Base-by-base conservation (phyloP, 192 early-diverging fungal genomes). In the Funneliformis mosseae region DNA sequence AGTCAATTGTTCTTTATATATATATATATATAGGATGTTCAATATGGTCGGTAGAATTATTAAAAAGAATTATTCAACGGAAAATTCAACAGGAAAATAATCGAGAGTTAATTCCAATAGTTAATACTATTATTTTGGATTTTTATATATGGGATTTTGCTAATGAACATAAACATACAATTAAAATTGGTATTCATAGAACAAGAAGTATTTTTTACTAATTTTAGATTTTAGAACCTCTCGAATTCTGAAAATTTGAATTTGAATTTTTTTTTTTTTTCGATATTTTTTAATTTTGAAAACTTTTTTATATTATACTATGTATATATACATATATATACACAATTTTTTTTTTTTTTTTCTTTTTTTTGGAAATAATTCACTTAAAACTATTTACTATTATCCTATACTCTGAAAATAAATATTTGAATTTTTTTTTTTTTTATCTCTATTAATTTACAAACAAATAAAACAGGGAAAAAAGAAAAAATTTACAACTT, bases 131-230 rank as follows among this genome's bases (percentile, higher is more conserved):
- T 21, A 81, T 96, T 55, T 84, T 95, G n/a, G 95, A 96, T 76
- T 96, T 96, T 83, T 96, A 93, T 78, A 87, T 96, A 62, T 96
- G 95, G 95, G 95, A 96, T 81, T 90, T 90, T 72, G 92, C 95
- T 6, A 93, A 94, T 74, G 91, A 90, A 27, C 82, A 90, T 38
- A 76, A 91, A n/a, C 74, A 87, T 8, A 80, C 85, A 61, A 84
- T 95, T 88, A 82, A 69, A 23, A 81, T 94, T 27, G 90, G 90
- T 12, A 90, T 90, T 67, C 94, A 95, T 82, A 83, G 86, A 16
- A 93, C 91, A 10, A 83, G 94, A 60, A 86, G 84, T 77, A 80
- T 89, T 64, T 93, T 85, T 66, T 94, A 93, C 82, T 93, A 82
- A 68, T 18, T 48, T 0, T 48, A 48, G 12, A 48, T 48, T 48